phyloP scores from a whole-genome alignment of 78 protist species.

The Monosiga brevicollis region DNA sequence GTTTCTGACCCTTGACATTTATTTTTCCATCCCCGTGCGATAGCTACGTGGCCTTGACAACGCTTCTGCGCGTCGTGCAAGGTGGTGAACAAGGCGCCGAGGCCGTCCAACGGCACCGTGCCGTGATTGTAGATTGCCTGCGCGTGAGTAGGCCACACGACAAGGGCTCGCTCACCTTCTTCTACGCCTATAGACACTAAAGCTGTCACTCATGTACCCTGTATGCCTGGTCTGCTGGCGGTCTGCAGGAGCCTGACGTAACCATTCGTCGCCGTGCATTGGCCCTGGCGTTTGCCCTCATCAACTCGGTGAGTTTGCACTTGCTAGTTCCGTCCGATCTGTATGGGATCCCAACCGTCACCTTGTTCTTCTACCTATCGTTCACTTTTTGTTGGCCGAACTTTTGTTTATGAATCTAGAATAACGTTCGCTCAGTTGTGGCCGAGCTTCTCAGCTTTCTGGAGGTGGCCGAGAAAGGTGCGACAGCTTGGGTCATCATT shows the following conservation, averaged over 20 bases:
- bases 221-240: neutral
- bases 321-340: too few species aligned
- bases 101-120: conserved; percentile 90
- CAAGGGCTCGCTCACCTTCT: too few species aligned
- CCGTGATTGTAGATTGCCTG: conserved; percentile 86
- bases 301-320: conserved; percentile 48
- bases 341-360: too few species aligned
- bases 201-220: too few species aligned
- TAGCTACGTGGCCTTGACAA: conserved; percentile 78
- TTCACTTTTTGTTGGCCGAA: too few species aligned
- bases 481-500: neutral
- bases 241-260: conserved; percentile 78
- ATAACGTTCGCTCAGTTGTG: conserved; percentile 51
- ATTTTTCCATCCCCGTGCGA: too few species aligned
- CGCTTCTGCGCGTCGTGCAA: conserved; percentile 36
- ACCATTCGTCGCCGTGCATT: conserved; percentile 93
- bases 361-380: too few species aligned
- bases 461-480: conserved; percentile 30
- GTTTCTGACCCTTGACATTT: too few species aligned
- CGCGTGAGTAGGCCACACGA: too few species aligned
- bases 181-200: too few species aligned
- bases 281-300: conserved; percentile 83
- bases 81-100: conserved; percentile 27
- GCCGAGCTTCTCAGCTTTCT: conserved; percentile 65
- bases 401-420: conserved; percentile 32